Evolutionary conservation across 805 yeast species (phyloP).

Genomic region (Wickerhamomyces chambardii): DNA sequence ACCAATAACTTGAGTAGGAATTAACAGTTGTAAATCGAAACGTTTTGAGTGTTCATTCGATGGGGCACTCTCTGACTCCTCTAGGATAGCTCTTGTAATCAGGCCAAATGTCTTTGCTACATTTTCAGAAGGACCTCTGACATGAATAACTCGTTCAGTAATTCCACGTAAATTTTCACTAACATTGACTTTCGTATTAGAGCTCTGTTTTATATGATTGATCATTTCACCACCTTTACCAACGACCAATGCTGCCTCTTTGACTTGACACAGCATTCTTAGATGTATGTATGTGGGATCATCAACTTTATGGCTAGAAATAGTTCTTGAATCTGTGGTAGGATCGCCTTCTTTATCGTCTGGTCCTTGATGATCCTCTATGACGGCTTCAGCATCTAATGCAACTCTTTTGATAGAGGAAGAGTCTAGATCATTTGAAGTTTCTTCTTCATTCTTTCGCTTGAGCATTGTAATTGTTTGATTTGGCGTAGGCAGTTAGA

Average conservation of each 20-base stretch:
- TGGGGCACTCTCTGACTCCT: slow-evolving; percentile 57
- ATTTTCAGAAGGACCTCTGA: slow-evolving; percentile 66
- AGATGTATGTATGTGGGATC: slow-evolving; percentile 59
- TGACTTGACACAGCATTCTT: slow-evolving; percentile 68
- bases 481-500: no score
- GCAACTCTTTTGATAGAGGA: slow-evolving; percentile 61
- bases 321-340: slow-evolving; percentile 2
- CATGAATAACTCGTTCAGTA: slow-evolving; percentile 66
- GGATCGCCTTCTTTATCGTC: slow-evolving; percentile 1
- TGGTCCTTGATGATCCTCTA: slow-evolving; percentile 8
- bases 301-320: slow-evolving; percentile 23
- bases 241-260: slow-evolving; percentile 67
- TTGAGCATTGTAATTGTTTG: no score
- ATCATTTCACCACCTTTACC: slow-evolving; percentile 79
- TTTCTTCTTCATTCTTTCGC: slow-evolving; percentile 59
- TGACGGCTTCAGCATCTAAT: slow-evolving; percentile 51
- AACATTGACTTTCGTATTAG: slow-evolving; percentile 59
- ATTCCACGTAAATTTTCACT: slow-evolving; percentile 65
- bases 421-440: slow-evolving; percentile 27
- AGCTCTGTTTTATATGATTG: slow-evolving; percentile 49
- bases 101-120: slow-evolving; percentile 80
- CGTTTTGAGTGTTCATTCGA: slow-evolving; percentile 46
- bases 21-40: slow-evolving; percentile 48
- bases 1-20: slow-evolving; percentile 78
- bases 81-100: slow-evolving; percentile 54